Base-by-base conservation (phyloP, 2,329 filamentous ascomycete genomes). In the Aspergillus vadensis region DNA sequence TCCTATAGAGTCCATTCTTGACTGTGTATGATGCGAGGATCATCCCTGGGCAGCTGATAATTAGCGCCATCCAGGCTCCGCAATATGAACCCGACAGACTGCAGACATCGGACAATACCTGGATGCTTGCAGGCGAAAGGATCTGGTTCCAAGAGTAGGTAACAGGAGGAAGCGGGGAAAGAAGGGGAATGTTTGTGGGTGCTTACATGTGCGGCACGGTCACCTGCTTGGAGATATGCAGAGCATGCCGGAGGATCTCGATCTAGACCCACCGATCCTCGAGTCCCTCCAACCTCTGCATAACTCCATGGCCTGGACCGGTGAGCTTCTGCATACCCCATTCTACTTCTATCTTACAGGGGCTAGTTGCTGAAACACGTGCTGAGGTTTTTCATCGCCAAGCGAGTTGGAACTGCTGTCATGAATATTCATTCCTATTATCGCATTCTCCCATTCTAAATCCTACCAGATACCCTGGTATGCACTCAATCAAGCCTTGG, bases 401-500 rank as follows among this genome's bases (percentile, higher is more conserved):
- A 32, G 47, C 8, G 23, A 30, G n/a, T 50, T 25, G 44, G 4
- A 27, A 17, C 19, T 23, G 25, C n/a, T 32, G 5, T 14, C 47
- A 32, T 10, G 14, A 12, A 30, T 12, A n/a, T 50, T 50, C n/a
- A 49, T n/a, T 32, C n/a, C 25, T 17, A 49, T 49, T 8, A 3
- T 6, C 5, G n/a, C 27, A 21, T 12, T 32, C 14, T 55, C 2
- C 12, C 30, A 19, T 5, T 47, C 10, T 23, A 4, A 14, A 17
- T 14, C 32, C 4, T 12, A 10, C n/a, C 38, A n/a, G 6, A 5
- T 7, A 50, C 15, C 36, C 15, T 23, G 8, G 7, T 38, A 67
- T 55, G 38, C 23, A 5, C n/a, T 57, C 63, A 67, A 21, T 57
- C 63, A 67, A 21, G 38, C 67, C 27, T 63, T 67, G 8, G 60